Percentiles rank a stretch among this genome's conserved stretches.
phyloP scores from a whole-genome alignment of 768 basidiomycete species.

The Suillus subaureus region DNA sequence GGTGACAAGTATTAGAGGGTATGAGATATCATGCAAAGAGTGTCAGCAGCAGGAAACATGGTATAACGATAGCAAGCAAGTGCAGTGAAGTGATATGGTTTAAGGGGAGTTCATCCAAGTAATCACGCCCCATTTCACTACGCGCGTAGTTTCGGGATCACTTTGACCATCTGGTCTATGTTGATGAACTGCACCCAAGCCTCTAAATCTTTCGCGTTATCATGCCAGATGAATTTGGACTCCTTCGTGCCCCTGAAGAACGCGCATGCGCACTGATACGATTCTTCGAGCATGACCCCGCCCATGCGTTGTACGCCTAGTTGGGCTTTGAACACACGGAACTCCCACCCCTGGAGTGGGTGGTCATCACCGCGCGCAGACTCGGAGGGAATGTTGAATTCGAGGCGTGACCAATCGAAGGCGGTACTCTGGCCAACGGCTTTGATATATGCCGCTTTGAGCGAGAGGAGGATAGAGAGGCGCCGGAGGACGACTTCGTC shows the following conservation, averaged over 20 bases:
- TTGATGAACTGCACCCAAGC: conserved; percentile 86
- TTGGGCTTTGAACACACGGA: conserved; percentile 75
- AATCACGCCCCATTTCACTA: conserved; percentile 25
- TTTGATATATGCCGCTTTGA: conserved; percentile 82
- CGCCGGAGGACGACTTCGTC: conserved; percentile 74
- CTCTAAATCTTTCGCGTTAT: conserved; percentile 65
- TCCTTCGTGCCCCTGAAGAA: conserved; percentile 72
- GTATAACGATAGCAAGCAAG: conserved; percentile 11
- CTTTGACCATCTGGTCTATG: conserved; percentile 80
- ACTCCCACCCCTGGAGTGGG: conserved; percentile 81
- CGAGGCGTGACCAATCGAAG: conserved; percentile 80
- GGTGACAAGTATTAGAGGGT: conserved; percentile 12
- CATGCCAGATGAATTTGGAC: conserved; percentile 73
- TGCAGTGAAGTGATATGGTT: conserved; percentile 4
- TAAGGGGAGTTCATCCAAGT: background rate
- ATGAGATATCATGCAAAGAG: conserved; percentile 16
- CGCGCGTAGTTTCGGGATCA: conserved; percentile 75
- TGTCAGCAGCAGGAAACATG: conserved; percentile 11
- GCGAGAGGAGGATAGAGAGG: conserved; percentile 73
- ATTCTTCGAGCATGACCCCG: conserved; percentile 56
- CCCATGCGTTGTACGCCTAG: conserved; percentile 67
- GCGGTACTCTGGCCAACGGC: conserved; percentile 82
- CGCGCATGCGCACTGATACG: conserved; percentile 76
- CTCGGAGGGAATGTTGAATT: conserved; percentile 73
- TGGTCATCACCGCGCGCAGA: conserved; percentile 68